Base-by-base conservation (phyloP, 129 eudicot species). In the Pseudognaphalium luteoalbum region DNA sequence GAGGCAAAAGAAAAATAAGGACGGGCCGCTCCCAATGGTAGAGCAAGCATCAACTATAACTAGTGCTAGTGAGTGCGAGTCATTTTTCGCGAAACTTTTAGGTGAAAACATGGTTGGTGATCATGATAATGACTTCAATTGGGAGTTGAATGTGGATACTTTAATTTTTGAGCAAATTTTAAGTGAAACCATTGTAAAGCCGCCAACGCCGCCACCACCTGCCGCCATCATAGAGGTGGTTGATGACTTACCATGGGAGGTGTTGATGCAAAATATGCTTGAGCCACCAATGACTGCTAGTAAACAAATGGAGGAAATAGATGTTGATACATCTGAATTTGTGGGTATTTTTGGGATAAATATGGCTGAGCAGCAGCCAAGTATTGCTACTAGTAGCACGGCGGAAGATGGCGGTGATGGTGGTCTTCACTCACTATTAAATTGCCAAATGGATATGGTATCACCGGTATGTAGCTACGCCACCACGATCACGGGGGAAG, bases 361-460 rank as follows among this genome's bases (percentile, higher is more conserved):
- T 9, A 28, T 21, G 44, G 52, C 6, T 32, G 82, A 78, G 35
- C 29, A 78, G 25, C 29, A 28, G 21, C 61, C 81, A 50, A 8
- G 16, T 58, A 57, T 58, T 3, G 25, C 75, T 4, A 22, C 59
- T 69, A 39, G 59, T 28, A 37, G 28, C 42, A 20, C n/a, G 76
- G 52, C n/a, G 76, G 72, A 50, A 51, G 76, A 78, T 42, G 71
- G 16, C 11, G 72, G 39, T 42, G 50, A 42, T 25, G 32, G 63
- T 61, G 71, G 51, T 62, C 30, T 61, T 61, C 58, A 33, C 4
- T 61, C 77, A 1, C 77, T 71, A 22, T 62, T 71, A 71, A 71
- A 62, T 10, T 78, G 82, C 30, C 76, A 70, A 19, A 78, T 59
- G 82, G 77, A 78, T 37, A 62, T 71, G 15, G 77, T 62, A 16